Base-by-base conservation (phyloP, 169 alveolate genomes). In the Cryptosporidium sp. region DNA sequence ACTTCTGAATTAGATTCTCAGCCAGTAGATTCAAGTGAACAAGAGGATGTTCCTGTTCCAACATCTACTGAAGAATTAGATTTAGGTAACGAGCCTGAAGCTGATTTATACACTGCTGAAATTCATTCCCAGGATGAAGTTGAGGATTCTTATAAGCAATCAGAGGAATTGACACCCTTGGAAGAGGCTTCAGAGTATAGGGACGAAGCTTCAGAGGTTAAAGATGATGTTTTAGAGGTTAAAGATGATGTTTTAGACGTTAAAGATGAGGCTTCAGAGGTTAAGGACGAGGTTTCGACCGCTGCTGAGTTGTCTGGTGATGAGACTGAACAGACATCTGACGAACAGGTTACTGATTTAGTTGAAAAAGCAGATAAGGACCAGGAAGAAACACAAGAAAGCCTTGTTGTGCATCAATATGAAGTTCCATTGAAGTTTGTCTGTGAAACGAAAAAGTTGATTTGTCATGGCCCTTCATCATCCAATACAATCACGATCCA, bases 401-500 rank as follows among this genome's bases (percentile, higher is more conserved):
- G 70, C 35, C 29, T 73, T 8, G 26, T 26, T 16, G 6, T 62
- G 3, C 37, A 80, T 39, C 43, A 80, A 21, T 80, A 62, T 58
- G 67, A 35, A n/a, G 69, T 37, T 1, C 89, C 89, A 33, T 45
- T 80, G 10, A 37, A 5, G 21, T 41, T 62, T 3, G 75, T 67
- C 2, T 80, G 75, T 62, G 89, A 80, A 80, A 80, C 75, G 9
- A 59, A 41, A n/a, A 80, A 80, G 26, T 65, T 80, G 37, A 65
- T 80, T 48, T 65, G 80, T 51, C 89, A 80, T 26, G 45, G 45
- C 29, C 0, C 37, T 48, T 80, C 89, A 1, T 12, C 67, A 55
- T 80, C 89, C 18, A 80, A 23, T 62, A 80, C 68, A 7, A 45
- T 80, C 41, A 80, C 89, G 0, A 80, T 80, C 62, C 89, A 80